phyloP scores from a whole-genome alignment of 73 alveolate species.

The Durusdinium trenchii region DNA sequence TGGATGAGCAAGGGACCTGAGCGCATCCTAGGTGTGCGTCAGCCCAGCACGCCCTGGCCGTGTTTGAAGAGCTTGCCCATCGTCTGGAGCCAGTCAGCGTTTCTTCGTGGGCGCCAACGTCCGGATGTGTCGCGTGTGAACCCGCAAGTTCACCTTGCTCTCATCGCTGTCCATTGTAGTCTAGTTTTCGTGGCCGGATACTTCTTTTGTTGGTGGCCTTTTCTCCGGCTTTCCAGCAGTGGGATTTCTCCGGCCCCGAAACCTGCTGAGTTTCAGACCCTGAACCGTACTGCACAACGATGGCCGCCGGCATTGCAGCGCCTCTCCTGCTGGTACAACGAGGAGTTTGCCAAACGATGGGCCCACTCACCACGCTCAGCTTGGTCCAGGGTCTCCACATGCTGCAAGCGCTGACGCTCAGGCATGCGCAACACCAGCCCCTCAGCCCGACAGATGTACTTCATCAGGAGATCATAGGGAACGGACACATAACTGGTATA shows the following conservation, averaged over 20 bases:
- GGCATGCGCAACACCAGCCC: neutral
- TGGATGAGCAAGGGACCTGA: no score
- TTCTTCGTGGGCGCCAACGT: neutral
- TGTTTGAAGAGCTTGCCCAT: neutral
- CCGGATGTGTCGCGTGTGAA: neutral
- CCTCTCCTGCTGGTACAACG: no score
- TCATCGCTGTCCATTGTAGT: conserved; percentile 3
- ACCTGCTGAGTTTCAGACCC: no score
- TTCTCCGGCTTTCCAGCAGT: neutral
- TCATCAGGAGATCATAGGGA: neutral
- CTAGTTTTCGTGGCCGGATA: conserved; percentile 34
- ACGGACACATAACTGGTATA: neutral
- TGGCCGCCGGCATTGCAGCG: neutral
- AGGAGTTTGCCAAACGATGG: neutral
- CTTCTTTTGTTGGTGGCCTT: neutral
- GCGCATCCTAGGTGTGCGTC: neutral
- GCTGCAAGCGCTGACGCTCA: neutral
- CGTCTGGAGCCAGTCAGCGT: neutral
- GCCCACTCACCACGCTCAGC: conserved; percentile 46
- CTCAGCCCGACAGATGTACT: neutral
- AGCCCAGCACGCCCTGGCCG: neutral
- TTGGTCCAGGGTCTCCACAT: neutral
- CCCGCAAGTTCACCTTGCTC: neutral
- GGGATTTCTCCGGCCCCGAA: no score
- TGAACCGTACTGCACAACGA: no score